A percentile compares a stretch with the other conserved stretches of the same genome.
phyloP scores from a whole-genome alignment of 2,329 filamentous ascomycete species.

The Gaeumannomyces tritici region DNA sequence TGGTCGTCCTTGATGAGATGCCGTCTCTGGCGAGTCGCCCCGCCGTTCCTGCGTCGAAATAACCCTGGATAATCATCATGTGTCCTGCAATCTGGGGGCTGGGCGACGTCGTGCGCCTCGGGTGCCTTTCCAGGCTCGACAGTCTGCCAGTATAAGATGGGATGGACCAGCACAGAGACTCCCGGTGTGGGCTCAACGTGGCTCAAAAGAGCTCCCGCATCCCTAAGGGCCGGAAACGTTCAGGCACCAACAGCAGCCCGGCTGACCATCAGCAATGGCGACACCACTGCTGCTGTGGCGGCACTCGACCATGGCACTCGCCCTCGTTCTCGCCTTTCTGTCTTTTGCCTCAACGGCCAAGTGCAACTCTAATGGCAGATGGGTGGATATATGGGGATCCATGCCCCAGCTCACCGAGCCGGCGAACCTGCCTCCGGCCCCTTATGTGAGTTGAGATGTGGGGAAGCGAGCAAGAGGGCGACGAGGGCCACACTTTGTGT shows the following conservation, averaged over 20 bases:
- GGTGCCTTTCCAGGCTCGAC: no score
- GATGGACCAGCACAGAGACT: background rate
- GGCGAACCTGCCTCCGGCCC: slow-evolving; percentile 44
- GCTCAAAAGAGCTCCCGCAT: background rate
- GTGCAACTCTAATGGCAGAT: slow-evolving; percentile 16
- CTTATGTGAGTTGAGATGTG: slow-evolving; percentile 33
- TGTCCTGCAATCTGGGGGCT: background rate
- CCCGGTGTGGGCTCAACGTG: background rate
- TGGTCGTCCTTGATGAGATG: background rate
- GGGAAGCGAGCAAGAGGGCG: background rate
- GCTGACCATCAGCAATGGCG: background rate
- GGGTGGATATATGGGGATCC: slow-evolving; percentile 51
- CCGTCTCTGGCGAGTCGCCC: background rate
- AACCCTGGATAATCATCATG: background rate
- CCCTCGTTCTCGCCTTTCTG: slow-evolving; percentile 2
- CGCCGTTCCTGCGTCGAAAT: background rate
- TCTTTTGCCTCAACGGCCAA: background rate
- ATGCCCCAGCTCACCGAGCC: slow-evolving; percentile 56
- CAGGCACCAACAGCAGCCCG: background rate
- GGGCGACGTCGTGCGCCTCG: no score
- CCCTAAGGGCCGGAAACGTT: background rate
- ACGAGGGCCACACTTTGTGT: background rate
- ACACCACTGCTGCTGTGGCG: background rate
- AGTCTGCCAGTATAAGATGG: background rate
- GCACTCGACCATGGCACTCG: background rate